Percentiles rank a stretch among this genome's conserved stretches.
Evolutionary conservation across 176 grass and related monocot species (phyloP).

Genomic region (Ensete ventricosum): DNA sequence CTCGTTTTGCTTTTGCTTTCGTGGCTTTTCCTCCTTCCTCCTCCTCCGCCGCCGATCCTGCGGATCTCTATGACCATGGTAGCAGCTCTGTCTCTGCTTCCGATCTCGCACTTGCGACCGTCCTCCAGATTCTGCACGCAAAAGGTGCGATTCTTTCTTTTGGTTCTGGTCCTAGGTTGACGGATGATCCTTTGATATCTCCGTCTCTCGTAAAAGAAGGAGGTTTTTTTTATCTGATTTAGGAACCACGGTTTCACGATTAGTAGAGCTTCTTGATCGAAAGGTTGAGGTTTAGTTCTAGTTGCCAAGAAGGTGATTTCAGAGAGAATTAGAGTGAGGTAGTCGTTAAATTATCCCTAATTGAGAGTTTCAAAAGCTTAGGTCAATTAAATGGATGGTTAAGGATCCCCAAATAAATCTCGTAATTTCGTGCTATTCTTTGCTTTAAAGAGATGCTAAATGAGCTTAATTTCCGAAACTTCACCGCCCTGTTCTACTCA

Average conservation of each 20-base stretch:
- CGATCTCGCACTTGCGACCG: slow-evolving; percentile 58
- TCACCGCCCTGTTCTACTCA: no score
- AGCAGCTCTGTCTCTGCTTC: slow-evolving; percentile 43
- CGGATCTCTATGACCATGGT: slow-evolving; percentile 62
- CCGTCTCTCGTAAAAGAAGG: background rate
- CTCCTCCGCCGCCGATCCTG: background rate
- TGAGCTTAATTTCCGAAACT: no score
- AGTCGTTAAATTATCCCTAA: no score
- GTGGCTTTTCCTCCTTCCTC: slow-evolving; percentile 1
- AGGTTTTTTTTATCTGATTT: background rate
- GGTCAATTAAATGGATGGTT: no score
- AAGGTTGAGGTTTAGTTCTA: no score
- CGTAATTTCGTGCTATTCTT: no score
- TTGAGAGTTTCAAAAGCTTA: no score
- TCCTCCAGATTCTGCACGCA: slow-evolving; percentile 48
- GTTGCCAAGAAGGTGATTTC: no score
- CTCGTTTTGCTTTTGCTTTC: slow-evolving; percentile 11
- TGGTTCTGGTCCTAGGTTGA: background rate
- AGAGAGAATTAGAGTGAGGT: no score
- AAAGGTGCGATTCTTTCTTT: slow-evolving; percentile 41
- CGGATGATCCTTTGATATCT: background rate
- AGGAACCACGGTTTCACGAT: background rate
- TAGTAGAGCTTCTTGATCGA: no score
- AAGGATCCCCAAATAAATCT: no score
- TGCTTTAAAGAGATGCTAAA: no score